Base-by-base conservation (phyloP, 768 basidiomycete species). In the Lenzites betulinus region DNA sequence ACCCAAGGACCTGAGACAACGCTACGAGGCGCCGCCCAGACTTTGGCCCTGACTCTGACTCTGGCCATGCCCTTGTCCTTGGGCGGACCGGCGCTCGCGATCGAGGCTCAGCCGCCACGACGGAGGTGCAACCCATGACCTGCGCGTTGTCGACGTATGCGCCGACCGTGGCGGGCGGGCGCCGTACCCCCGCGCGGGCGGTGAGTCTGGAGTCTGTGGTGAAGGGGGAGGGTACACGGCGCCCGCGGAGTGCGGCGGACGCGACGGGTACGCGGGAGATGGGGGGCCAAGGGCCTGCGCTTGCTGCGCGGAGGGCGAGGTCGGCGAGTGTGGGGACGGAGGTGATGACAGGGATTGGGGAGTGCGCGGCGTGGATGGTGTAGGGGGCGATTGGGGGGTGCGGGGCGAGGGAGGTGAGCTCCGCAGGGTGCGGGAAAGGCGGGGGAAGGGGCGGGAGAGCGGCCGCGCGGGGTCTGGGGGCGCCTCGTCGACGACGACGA, bases 81-180 rank as follows among this genome's bases (percentile, higher is more conserved):
- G 18, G 46, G 22, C 36, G 9, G 28, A 20, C 11, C 26, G 20
- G 12, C 59, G 59, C 12, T 52, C 49, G 25, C 50, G 30, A 25
- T 60, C 63, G 16, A 55, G 23, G 38, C 58, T 64, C 20, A 64
- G 35, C 36, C 63, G 47, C 63, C 63, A 64, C 41, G 59, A 56
- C 59, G 54, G 59, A 39, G 63, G 63, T 44, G 63, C 39, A 22
- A 57, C 43, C 63, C 63, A 64, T 55, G 54, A 54, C 26, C 50
- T 18, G 5, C 61, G 51, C 30, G 16, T 6, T 3, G 20, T 38
- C 30, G n/a, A 22, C 15, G 36, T 9, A 3, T 13, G 44, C n/a
- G 44, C 25, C 22, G 44, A 38, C 1, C 44, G 42, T 50, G 49
- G 25, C 46, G 46, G 35, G 16, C 46, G 36, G 16, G 49, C n/a